A percentile compares a stretch with the other conserved stretches of the same genome.
phyloP scores from a whole-genome alignment of 2,329 filamentous ascomycete species.

The Pseudogymnoascus sp. region DNA sequence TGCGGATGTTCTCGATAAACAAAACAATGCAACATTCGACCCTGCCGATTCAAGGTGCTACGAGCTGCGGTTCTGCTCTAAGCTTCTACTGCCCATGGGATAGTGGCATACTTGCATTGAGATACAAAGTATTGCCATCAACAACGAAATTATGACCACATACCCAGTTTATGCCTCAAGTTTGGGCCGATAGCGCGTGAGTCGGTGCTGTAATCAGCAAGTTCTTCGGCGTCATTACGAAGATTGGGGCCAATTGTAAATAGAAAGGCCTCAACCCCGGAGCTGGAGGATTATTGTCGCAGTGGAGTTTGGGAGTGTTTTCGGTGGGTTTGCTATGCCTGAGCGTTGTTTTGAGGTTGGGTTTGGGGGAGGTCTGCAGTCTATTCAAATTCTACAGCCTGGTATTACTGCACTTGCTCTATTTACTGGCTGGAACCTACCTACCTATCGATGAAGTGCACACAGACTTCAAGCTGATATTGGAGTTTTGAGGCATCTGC shows the following conservation, averaged over 20 bases:
- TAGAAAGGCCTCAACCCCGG: background rate
- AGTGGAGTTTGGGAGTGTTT: background rate
- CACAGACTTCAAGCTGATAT: too few species aligned
- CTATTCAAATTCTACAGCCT: background rate
- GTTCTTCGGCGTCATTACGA: background rate
- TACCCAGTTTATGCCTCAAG: background rate
- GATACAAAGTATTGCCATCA: background rate
- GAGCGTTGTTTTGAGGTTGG: background rate
- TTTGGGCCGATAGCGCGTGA: background rate
- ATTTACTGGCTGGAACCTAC: background rate
- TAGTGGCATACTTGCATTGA: background rate
- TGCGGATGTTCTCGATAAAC: constrained; percentile 24
- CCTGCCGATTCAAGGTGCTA: constrained; percentile 37
- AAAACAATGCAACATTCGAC: constrained; percentile 23
- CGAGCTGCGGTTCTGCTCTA: constrained; percentile 42
- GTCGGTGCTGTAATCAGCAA: background rate
- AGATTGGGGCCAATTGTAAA: background rate
- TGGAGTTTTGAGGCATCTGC: background rate
- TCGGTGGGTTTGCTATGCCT: background rate
- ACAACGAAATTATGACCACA: background rate
- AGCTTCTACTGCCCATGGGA: constrained; percentile 32
- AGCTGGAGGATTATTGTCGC: background rate
- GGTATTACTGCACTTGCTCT: background rate
- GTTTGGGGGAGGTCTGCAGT: background rate
- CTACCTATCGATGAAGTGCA: background rate